Evolutionary conservation across 2,329 filamentous ascomycete genomes (phyloP).

Genomic region (Colletotrichum orchidophilum): DNA sequence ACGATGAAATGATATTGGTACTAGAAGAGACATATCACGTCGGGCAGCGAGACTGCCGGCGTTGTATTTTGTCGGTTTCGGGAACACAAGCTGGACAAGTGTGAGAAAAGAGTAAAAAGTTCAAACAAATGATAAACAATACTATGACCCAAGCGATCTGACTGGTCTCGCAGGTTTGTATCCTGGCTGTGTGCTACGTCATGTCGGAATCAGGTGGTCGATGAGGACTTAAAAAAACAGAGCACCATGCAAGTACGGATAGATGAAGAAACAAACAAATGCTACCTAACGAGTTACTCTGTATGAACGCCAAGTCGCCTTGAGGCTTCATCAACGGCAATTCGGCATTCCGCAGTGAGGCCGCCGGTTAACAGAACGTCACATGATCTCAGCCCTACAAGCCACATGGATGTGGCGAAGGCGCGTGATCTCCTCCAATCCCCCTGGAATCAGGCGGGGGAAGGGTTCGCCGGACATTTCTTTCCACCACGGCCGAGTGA

Average conservation of each 20-base stretch:
- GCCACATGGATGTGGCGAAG: constrained; percentile 12
- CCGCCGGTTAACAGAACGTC: neutral
- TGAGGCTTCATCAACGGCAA: neutral
- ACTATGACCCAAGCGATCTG: neutral
- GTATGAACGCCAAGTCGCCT: neutral
- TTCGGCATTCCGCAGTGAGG: neutral
- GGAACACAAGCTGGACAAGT: neutral
- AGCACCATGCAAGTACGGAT: neutral
- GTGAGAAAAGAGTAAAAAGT: neutral
- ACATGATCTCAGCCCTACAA: constrained; percentile 32
- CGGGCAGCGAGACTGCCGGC: neutral
- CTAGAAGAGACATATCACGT: constrained; percentile 14
- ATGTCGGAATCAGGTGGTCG: neutral
- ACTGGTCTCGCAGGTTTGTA: neutral
- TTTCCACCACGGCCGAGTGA: neutral
- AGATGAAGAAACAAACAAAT: neutral
- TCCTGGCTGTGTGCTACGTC: neutral
- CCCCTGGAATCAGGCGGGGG: neutral
- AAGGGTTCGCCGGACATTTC: neutral
- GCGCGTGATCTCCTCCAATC: neutral
- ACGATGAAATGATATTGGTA: constrained; percentile 26
- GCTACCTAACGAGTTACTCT: neutral
- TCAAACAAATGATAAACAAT: neutral
- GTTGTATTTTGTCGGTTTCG: constrained; percentile 18
- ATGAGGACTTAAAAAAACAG: neutral